Percentiles rank a stretch among this genome's conserved stretches.
These are phyloP conservation scores for Paxillus involutus DNA, from an alignment of 768 basidiomycete species.

Conservation along the genomic window DNA sequence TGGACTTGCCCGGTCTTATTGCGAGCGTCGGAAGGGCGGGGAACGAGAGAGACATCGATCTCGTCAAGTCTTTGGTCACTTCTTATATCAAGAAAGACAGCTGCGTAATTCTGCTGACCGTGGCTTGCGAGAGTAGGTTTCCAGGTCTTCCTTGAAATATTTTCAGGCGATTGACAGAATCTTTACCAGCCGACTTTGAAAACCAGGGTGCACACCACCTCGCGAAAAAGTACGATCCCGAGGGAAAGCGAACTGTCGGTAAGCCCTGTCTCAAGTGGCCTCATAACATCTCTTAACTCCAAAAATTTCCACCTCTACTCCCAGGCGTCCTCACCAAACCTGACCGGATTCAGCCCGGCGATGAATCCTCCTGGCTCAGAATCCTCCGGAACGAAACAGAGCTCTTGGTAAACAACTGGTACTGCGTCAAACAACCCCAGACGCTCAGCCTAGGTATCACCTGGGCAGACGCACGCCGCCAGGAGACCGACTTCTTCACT, in stretches of 20 bases:
- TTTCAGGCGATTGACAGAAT: slow-evolving; percentile 33
- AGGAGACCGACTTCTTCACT: slow-evolving; percentile 60
- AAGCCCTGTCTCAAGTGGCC: slow-evolving; percentile 46
- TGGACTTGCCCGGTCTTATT: slow-evolving; percentile 65
- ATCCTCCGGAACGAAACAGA: slow-evolving; percentile 55
- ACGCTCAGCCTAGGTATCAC: slow-evolving; percentile 28
- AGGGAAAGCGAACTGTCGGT: slow-evolving; percentile 73
- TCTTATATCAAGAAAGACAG: slow-evolving; percentile 65
- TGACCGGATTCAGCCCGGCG: slow-evolving; percentile 46
- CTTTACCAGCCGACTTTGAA: slow-evolving; percentile 69
- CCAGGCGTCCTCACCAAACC: slow-evolving; percentile 75
- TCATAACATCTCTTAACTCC: slow-evolving; percentile 37
- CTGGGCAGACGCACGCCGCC: slow-evolving; percentile 58
- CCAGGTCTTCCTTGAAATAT: not conserved
- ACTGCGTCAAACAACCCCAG: slow-evolving; percentile 42
- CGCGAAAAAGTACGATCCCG: slow-evolving; percentile 57
- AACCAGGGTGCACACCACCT: slow-evolving; percentile 76
- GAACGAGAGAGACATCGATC: slow-evolving; percentile 54
- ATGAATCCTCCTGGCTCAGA: slow-evolving; percentile 44
- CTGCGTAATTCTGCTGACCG: slow-evolving; percentile 68
- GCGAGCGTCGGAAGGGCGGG: slow-evolving; percentile 52
- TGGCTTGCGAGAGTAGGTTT: slow-evolving; percentile 41
- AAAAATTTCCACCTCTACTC: not conserved
- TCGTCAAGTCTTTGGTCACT: slow-evolving; percentile 57
- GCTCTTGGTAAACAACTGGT: slow-evolving; percentile 30